Evolutionary conservation across 176 grass and related monocot genomes (phyloP).

Genomic region (Ampelocalamus luodianensis): DNA sequence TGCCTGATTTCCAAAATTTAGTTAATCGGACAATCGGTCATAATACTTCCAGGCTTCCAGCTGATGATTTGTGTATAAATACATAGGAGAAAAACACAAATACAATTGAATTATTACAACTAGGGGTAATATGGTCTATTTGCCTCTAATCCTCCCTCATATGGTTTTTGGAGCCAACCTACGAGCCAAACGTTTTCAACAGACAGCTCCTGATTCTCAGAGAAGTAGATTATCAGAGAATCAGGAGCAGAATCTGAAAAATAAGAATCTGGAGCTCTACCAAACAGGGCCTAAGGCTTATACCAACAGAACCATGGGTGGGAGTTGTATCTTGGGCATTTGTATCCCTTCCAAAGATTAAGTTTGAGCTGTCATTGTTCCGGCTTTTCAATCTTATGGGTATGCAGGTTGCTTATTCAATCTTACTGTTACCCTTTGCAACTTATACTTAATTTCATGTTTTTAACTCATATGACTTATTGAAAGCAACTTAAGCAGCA

Average conservation of each 20-base stretch:
- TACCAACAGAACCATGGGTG: conserved; percentile 91
- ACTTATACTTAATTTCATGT: background rate
- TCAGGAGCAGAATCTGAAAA: too few relatives aligned
- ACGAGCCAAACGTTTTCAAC: too few relatives aligned
- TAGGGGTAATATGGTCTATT: too few relatives aligned
- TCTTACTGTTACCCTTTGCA: background rate
- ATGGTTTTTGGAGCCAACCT: too few relatives aligned
- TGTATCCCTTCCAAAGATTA: conserved; percentile 96
- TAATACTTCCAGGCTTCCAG: too few relatives aligned
- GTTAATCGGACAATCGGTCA: background rate
- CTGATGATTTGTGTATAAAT: background rate
- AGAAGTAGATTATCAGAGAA: too few relatives aligned
- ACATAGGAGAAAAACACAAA: too few relatives aligned
- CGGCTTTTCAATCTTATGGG: conserved; percentile 96
- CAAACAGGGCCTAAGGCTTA: too few relatives aligned
- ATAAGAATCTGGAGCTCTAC: too few relatives aligned
- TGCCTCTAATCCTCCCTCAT: too few relatives aligned
- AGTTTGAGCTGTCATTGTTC: conserved; percentile 81
- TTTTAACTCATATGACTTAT: background rate
- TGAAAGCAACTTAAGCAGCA: background rate
- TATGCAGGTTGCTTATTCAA: conserved; percentile 34
- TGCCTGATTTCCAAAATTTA: background rate
- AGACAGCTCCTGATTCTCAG: too few relatives aligned
- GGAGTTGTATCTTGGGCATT: conserved; percentile 98
- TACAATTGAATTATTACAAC: too few relatives aligned